Conservation (phyloP, 1,284 basidiomycete genomes). For the Meripilus lineatus region DNA sequence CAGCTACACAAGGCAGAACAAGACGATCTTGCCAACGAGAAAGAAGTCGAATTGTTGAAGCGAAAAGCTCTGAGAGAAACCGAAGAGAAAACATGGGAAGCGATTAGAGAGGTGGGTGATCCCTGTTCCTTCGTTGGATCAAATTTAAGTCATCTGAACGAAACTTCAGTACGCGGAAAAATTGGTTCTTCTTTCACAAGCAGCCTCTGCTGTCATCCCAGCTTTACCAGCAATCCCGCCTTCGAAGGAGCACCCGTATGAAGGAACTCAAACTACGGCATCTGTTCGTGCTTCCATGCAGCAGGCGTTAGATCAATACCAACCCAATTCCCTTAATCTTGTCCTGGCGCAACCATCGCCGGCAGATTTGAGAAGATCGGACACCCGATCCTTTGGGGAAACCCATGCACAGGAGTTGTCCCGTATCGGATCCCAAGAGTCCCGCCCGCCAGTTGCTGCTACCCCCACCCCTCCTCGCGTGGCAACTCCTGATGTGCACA, state of each 20-base stretch:
- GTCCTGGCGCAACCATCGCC: conserved; percentile 34
- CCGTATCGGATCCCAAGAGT: conserved; percentile 39
- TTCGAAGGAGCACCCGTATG: conserved; percentile 47
- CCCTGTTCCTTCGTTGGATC: background rate
- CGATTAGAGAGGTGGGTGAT: conserved; percentile 60
- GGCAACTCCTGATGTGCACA: background rate
- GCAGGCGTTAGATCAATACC: conserved; percentile 69
- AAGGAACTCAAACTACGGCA: conserved; percentile 56
- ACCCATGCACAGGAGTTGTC: conserved; percentile 72
- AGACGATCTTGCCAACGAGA: conserved; percentile 62
- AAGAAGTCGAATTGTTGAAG: conserved; percentile 64
- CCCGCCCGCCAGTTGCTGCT: conserved; percentile 30
- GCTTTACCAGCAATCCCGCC: conserved; percentile 64
- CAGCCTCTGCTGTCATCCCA: conserved; percentile 51
- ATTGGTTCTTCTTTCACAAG: conserved; percentile 65
- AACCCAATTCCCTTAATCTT: conserved; percentile 56
- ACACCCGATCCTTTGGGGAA: conserved; percentile 76
- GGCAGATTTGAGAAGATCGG: conserved; percentile 58
- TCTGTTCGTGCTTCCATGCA: conserved; percentile 70
- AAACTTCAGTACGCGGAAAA: conserved; percentile 66
- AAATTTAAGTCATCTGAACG: conserved; percentile 6
- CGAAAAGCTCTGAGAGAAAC: conserved; percentile 69
- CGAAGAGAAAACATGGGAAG: conserved; percentile 71
- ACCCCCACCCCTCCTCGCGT: conserved; percentile 32
- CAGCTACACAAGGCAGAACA: conserved; percentile 58